Base-by-base conservation (phyloP, 805 yeast genomes). In the Barnettozyma siamensis region DNA sequence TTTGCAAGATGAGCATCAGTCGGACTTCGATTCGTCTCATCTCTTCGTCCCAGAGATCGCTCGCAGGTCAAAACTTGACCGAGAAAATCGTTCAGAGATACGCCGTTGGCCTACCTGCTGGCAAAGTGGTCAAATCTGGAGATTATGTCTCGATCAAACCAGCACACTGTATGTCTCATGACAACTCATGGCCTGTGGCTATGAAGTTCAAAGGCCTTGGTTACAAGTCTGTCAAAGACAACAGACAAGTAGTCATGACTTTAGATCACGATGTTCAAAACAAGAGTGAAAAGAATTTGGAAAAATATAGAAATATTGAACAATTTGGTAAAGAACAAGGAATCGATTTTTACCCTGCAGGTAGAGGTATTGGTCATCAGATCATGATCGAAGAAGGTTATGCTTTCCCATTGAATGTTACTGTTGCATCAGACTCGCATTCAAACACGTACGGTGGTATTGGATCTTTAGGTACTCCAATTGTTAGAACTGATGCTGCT, bases 141-240 rank as follows among this genome's bases (percentile, higher is more conserved):
- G 99, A 93, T 67, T 93, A 89, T 65, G 98, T 94, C 38, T 78
- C 96, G 2, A 91, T 93, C 59, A 75, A 70, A 55, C 99, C 99
- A 4, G 91, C 95, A 3, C 95, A 93, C 67, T 94, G 97, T 64
- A 93, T 93, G 99, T 88, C 98, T 13, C 99, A 93, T 63, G 99
- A 93, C 64, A 93, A 93, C 66, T 83, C 97, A 33, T 94, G 99
- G 99, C 99, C 99, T 1, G 97, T 93, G 15, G 99, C 99, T 1
- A 73, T 91, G 58, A 93, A 93, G 67, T 93, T 93, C 68, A 87
- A 77, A 80, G 95, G 95, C 6, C 73, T 93, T 29, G 99, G 99
- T 1, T 97, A 97, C 29, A 76, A 77, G 17, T 70, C 77, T 46
- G 86, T 93, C 44, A 77, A 81, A 51, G 84, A 93, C 59, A 83